A percentile compares a stretch with the other conserved stretches of the same genome.
Conservation (phyloP, 495 filamentous ascomycete genomes). For the Penicillium silybi region DNA sequence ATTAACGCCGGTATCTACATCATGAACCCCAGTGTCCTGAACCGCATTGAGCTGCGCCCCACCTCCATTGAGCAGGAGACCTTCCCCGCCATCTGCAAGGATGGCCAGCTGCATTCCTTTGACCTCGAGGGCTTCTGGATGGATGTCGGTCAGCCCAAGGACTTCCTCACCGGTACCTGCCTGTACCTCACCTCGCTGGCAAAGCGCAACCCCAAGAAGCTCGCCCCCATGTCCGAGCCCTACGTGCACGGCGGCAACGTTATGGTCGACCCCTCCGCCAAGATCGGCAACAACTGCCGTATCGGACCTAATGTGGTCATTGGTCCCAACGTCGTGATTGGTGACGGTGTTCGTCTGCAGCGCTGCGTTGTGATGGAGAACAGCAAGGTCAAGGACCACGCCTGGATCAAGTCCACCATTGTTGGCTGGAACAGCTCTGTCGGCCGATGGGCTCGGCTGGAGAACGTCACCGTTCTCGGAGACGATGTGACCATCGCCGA, state of each 20-base stretch:
- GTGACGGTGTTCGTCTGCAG: slow-evolving; percentile 92
- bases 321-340: slow-evolving; percentile 89
- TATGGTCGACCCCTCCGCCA: slow-evolving; percentile 89
- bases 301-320: slow-evolving; percentile 98
- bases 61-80: slow-evolving; percentile 99
- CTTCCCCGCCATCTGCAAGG: slow-evolving; percentile 90
- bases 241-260: slow-evolving; percentile 96
- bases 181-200: slow-evolving; percentile 91
- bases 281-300: slow-evolving; percentile 97
- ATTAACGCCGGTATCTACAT: slow-evolving; percentile 99
- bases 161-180: slow-evolving; percentile 95
- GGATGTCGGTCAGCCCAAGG: slow-evolving; percentile 99
- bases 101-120: slow-evolving; percentile 93
- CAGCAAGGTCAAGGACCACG: slow-evolving; percentile 96
- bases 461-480: slow-evolving; percentile 95
- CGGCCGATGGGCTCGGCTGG: slow-evolving; percentile 90
- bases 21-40: slow-evolving; percentile 86
- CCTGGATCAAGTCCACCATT: slow-evolving; percentile 98
- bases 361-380: slow-evolving; percentile 86
- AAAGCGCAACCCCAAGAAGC: slow-evolving; percentile 85
- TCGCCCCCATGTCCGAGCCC: slow-evolving; percentile 68
- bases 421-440: slow-evolving; percentile 98
- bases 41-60: slow-evolving; percentile 90
- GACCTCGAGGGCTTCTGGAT: slow-evolving; percentile 99
- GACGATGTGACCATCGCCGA: slow-evolving; percentile 99